A percentile compares a stretch with the other conserved stretches of the same genome.
Conservation (phyloP, 108 stramenopile genomes). For the Pseudonitzschia delicatissima region DNA sequence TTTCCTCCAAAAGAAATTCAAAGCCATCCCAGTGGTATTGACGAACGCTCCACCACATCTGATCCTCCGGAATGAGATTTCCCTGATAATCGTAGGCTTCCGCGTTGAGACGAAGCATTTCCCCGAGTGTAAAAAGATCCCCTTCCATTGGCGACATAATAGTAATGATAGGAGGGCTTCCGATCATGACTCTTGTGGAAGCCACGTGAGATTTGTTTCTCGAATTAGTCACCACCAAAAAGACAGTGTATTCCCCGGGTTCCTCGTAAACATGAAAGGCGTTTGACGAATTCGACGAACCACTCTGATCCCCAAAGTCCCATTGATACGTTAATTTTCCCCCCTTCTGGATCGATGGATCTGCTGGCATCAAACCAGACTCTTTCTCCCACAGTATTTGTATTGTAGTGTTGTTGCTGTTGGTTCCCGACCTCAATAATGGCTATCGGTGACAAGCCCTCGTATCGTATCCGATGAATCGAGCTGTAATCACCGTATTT, state of each 20-base stretch:
- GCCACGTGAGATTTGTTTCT: not conserved
- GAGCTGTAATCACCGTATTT: conserved; percentile 5
- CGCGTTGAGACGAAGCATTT: conserved; percentile 20
- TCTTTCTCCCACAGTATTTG: not conserved
- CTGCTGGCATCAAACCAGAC: conserved; percentile 28
- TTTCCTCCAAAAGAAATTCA: conserved; percentile 22
- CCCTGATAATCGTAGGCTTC: conserved; percentile 18
- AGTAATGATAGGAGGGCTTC: conserved; percentile 5
- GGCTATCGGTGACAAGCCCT: conserved; percentile 4
- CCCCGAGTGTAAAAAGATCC: conserved; percentile 24
- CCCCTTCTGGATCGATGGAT: conserved; percentile 34
- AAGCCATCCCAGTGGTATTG: conserved; percentile 21
- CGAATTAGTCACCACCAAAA: conserved; percentile 18
- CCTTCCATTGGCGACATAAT: conserved; percentile 20
- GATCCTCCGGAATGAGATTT: conserved; percentile 15
- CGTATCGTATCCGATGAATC: conserved; percentile 14
- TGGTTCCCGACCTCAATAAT: not conserved
- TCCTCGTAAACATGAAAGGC: conserved; percentile 7
- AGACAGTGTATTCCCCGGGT: conserved; percentile 15
- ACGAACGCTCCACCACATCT: conserved; percentile 30
- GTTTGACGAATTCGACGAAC: not conserved
- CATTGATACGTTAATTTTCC: conserved; percentile 25
- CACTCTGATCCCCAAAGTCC: conserved; percentile 31
- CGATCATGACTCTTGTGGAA: not conserved
- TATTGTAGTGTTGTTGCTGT: not conserved